Conservation (phyloP, 345 rosid genomes). For the Aegle marmelos region DNA sequence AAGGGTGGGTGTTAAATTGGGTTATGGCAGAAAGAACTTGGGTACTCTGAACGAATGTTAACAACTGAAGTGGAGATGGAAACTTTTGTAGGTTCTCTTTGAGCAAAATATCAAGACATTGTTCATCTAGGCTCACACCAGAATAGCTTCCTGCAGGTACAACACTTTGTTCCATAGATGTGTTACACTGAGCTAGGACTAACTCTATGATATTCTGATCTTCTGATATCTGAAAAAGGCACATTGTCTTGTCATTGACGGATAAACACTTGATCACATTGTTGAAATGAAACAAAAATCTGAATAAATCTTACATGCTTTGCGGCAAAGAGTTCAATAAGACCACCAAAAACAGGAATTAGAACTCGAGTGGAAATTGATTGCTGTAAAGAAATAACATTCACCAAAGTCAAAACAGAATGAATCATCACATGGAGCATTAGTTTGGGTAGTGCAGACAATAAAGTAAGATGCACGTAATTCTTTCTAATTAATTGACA, state of each 20-base stretch:
- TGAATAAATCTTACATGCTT: constrained; percentile 44
- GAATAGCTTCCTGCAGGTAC: constrained; percentile 19
- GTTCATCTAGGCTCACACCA: constrained; percentile 9
- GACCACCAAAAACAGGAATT: constrained; percentile 69
- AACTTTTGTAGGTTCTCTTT: constrained; percentile 23
- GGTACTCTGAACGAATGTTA: constrained; percentile 16
- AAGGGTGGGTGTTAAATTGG: constrained; percentile 18
- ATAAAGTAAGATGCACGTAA: not conserved
- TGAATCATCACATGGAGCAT: not conserved
- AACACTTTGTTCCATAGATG: constrained; percentile 26
- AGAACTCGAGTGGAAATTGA: constrained; percentile 55
- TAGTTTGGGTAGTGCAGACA: not conserved
- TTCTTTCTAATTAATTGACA: not conserved
- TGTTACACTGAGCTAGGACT: constrained; percentile 39
- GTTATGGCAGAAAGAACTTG: constrained; percentile 19
- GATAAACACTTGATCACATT: not conserved
- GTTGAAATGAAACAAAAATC: not conserved
- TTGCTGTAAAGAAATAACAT: constrained; percentile 37
- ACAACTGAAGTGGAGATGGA: constrained; percentile 14
- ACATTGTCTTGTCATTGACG: not conserved
- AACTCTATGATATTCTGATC: constrained; percentile 57
- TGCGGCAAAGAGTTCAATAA: constrained; percentile 73
- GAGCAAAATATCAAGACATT: constrained; percentile 14
- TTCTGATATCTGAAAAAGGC: constrained; percentile 47
- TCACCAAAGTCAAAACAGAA: constrained; percentile 5